Evolutionary conservation across 176 grass and related monocot species (phyloP), one percentile per base, ranked within the genome.

Genomic region (Puccinellia tenuiflora): DNA sequence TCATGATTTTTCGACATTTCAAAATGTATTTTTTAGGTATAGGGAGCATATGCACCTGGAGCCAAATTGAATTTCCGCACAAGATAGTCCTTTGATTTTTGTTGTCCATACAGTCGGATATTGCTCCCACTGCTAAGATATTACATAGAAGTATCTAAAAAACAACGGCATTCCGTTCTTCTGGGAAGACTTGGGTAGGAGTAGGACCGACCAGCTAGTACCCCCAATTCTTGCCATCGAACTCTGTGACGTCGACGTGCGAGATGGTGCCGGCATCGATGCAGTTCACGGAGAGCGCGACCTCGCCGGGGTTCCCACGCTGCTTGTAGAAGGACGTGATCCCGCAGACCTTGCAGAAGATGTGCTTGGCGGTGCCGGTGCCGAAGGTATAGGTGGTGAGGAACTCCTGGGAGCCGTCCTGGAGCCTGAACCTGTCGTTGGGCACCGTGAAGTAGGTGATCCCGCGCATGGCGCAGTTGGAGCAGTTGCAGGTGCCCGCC

Each of bases 281-380:
- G 74, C 92, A 92, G 54, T 63, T 82, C 8, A 80, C 79, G 1
- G 90, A 92, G 18, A 94, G 56, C 1, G 95, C 86, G 59, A 94
- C 75, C 64, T 90, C 90, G 51, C 91, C 95, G 22, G 92, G 88
- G 84, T 94, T 94, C 13, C 88, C 90, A 66, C 92, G 79, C 55
- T 90, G 90, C 7, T 48, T 72, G 92, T 97, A 97, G 85, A 92
- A 97, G 20, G 95, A 97, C 28, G 90, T 89, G 77, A 97, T 94
- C 38, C 90, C 92, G 50, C 95, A 97, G 6, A 87, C 38, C 90
- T 86, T 91, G 84, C 95, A 94, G 86, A 97, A 94, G 35, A 69
- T 88, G 67, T 97, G 95, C 73, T 85, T 94, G 12, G 89, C 91
- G 14, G 87, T 94, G 85, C 86, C 89, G 33, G 94, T 94, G 62